These are phyloP conservation scores for Sporothrix dimorphospora DNA, from an alignment of 2,329 filamentous ascomycete species.

Conservation along the genomic window DNA sequence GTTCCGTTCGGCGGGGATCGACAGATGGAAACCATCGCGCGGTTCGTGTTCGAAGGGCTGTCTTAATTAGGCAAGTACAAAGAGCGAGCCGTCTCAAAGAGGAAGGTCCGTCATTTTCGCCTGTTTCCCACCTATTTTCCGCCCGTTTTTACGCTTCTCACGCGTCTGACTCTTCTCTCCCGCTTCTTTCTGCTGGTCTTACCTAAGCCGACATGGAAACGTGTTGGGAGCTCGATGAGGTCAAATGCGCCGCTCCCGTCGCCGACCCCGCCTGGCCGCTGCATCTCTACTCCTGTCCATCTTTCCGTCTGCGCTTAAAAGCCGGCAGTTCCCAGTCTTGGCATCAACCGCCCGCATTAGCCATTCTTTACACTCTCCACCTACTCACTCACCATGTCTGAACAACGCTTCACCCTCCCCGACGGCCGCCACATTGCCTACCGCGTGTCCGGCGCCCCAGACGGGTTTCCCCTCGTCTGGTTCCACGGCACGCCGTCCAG, in stretches of 20 bases:
- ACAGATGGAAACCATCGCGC: neutral
- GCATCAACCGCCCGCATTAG: no score
- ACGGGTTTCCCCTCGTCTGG: conserved; percentile 15
- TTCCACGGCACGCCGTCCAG: conserved; percentile 22
- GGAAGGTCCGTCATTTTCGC: neutral
- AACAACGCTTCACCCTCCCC: conserved; percentile 8
- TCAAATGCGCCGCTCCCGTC: neutral
- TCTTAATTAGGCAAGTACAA: conserved; percentile 13
- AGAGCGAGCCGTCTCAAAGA: neutral
- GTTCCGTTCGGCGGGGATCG: no score
- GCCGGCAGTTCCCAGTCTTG: neutral
- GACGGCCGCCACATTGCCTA: neutral
- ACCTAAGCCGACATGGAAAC: neutral
- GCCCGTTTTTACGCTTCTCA: no score
- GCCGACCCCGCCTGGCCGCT: no score
- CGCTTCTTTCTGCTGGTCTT: neutral
- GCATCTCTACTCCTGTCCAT: neutral
- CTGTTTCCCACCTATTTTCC: no score
- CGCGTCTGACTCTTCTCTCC: no score
- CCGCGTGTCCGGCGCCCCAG: neutral
- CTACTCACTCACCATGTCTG: neutral
- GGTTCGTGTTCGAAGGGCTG: neutral
- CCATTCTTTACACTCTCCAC: neutral
- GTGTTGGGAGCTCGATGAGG: no score
- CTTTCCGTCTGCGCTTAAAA: neutral